Base-by-base conservation (phyloP, 495 filamentous ascomycete genomes). In the Neurospora sp. region DNA sequence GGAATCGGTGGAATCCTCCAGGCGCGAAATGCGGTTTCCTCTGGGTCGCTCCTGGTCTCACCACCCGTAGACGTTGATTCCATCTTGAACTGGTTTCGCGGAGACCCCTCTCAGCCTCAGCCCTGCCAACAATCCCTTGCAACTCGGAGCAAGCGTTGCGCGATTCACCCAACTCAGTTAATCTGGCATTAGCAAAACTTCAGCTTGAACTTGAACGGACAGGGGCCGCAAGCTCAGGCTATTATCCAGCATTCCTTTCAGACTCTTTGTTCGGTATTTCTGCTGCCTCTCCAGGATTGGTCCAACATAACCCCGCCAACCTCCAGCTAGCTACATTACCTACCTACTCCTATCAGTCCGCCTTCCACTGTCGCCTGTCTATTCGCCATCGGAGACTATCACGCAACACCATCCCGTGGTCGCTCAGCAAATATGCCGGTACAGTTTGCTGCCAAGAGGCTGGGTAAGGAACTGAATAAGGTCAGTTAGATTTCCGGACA, bases 401-500 rank as follows among this genome's bases (percentile, higher is more conserved):
- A 23, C 44, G 27, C 54, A 66, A 66, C 54, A 37, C 23, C 3
- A 18, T 16, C 54, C 12, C 23, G 54, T 10, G 27, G 54, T 66
- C 54, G 69, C 54, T 70, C 60, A 20, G 75, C 6, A 7, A 78
- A 73, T 9, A 86, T 86, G 85, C 69, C 83, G 39, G 79, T 76
- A 9, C 80, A 78, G 71, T 80, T 87, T 72, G 86, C 86, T 39
- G 80, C 84, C 2, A 88, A 88, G 76, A 77, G 87, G 37, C 72
- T 89, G 62, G 77, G 77, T 18, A 89, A 89, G 75, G 87, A 89
- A 80, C 78, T 89, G 14, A 72, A 77, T 5, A 89, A 89, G 84
- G 87, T 86, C 2, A 31, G 74, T 54, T 71, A 4, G 6, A 39
- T 35, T 39, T 16, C 46, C 44, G 38, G 23, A 73, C 78, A 16